Evolutionary conservation across 768 basidiomycete genomes (phyloP).

Genomic region (Boletus sensibilis): DNA sequence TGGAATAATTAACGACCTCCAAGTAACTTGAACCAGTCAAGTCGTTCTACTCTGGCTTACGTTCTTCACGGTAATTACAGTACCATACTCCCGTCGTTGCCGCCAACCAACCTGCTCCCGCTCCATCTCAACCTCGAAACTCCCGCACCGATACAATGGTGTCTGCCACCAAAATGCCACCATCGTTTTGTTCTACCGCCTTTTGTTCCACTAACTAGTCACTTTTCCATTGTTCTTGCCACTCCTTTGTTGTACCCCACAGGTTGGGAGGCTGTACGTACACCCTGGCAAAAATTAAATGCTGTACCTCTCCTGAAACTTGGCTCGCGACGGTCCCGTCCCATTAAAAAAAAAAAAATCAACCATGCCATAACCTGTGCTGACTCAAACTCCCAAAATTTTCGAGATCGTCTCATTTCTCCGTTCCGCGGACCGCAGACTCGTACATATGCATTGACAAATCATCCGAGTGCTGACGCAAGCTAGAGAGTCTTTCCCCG

Average conservation of each 20-base stretch:
- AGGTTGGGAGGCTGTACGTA: constrained; percentile 11
- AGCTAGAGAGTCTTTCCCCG: neutral
- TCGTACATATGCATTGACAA: neutral
- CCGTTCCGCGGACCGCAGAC: neutral
- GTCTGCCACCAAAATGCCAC: neutral
- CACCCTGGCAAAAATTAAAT: neutral
- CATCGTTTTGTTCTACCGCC: neutral
- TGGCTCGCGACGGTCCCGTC: neutral
- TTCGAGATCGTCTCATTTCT: neutral
- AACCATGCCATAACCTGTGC: constrained; percentile 6
- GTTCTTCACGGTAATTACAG: constrained; percentile 3
- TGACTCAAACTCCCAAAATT: neutral
- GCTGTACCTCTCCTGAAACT: no score
- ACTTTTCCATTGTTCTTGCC: constrained; percentile 18
- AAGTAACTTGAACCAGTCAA: neutral
- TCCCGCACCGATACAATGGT: neutral
- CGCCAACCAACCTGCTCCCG: neutral
- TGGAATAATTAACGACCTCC: neutral
- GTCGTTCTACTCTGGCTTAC: neutral
- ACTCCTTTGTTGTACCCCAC: constrained; percentile 17
- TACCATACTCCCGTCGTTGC: neutral
- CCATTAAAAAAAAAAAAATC: neutral
- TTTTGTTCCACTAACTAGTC: constrained; percentile 21
- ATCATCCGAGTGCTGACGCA: neutral
- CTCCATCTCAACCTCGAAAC: neutral